Base-by-base conservation (phyloP, 305 asterid genomes). In the Solanum hybrid region DNA sequence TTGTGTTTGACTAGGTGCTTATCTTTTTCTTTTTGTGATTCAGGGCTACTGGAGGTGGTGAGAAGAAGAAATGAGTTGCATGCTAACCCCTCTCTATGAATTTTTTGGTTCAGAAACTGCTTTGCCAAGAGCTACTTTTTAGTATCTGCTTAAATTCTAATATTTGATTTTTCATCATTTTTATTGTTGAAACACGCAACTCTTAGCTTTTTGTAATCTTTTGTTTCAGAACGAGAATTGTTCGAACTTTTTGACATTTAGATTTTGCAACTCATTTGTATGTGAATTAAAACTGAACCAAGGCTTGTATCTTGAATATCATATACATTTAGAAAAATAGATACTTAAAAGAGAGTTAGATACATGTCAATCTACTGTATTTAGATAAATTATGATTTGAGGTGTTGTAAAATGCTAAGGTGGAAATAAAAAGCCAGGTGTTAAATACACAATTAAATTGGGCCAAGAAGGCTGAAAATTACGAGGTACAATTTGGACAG, bases 1-100 rank as follows among this genome's bases (percentile, higher is more conserved):
- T 8, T 40, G 18, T 29, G 34, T 64, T 8, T 12, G 73, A 40
- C 40, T 28, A 31, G 16, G 46, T 75, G 46, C 46, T 80, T 39
- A 81, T 81, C 67, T 13, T 39, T 39, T 7, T 37, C 22, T 35
- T 36, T 20, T 35, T 18, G 86, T 67, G 69, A 80, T 74, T 3
- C 80, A 92, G 93, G 89, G 91, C 93, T 74, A 84, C 92, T 74
- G 93, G 93, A 86, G 93, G 90, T 39, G 91, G 93, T 80, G 93
- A 92, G 6, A 90, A 92, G 92, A 92, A 92, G 93, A 92, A 90
- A 88, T 92, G 88, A 90, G 89, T 69, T 89, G 88, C 88, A 34
- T 39, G 89, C 18, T 81, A 13, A 24, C 79, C 46, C 33, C 37
- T 34, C 73, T 40, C 37, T 77, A 3, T 67, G 18, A 73, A 36